Base-by-base conservation (phyloP, 345 rosid genomes). In the Boechera retrofracta region DNA sequence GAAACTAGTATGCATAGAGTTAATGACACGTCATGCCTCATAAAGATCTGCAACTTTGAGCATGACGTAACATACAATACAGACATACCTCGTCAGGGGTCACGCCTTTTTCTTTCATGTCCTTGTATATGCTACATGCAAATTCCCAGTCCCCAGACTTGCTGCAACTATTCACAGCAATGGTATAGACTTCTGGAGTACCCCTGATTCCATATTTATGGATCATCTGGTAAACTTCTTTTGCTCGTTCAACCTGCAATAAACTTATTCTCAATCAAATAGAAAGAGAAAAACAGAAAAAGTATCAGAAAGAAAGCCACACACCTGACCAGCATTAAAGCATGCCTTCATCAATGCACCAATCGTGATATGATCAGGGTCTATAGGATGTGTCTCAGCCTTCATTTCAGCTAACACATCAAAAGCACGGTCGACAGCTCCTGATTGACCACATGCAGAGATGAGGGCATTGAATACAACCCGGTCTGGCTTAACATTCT, bases 401-500 rank as follows among this genome's bases (percentile, higher is more conserved):
- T 68, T 82, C 97, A 94, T 94, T 85, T 94, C 98, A 69, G 98
- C 88, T 80, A 94, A 89, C 66, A 92, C 97, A 79, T 94, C 98
- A 72, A 94, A 94, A 76, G 98, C 98, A 74, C 97, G 97, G 82
- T 92, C 95, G 57, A 92, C 98, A 67, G 97, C 98, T 84, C 97
- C 97, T 35, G 92, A 81, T 80, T 92, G 88, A 75, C 95, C 98
- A 80, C 98, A 94, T 72, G 98, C 98, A 58, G 93, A 87, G 59
- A 94, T 94, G 80, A 94, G 97, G 64, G 97, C 97, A 82, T 94
- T 94, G 85, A 92, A 94, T 62, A 94, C 89, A 83, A 94, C 98
- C 84, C 92, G 93, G 85, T 94, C 98, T 82, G 97, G 97, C 88
- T 92, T 85, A 86, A 94, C 96, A 33, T 92, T 91, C 98, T 94